Evolutionary conservation across 2,329 filamentous ascomycete species (phyloP), one percentile per base, ranked within the genome.

Genomic region (Stachybotrys chartarum): DNA sequence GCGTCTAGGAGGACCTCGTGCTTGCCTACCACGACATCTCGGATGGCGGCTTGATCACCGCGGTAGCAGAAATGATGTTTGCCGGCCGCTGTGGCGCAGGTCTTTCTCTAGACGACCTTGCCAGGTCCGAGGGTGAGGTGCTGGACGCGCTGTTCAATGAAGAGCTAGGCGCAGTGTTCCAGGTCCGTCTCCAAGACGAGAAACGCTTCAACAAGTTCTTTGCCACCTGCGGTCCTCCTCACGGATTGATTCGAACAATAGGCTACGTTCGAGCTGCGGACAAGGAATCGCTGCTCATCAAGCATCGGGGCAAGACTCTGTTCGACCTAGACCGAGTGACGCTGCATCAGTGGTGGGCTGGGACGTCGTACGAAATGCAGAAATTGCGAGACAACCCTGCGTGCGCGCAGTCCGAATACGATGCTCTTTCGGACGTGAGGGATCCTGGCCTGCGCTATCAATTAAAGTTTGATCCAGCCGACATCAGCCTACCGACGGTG

Each of bases 41-140:
- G 0, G 93, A 97, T 69, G 94, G 93, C 70, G 94, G 94, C 65
- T 77, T 97, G 10, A 83, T 97, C 68, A 94, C 93, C 1, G 92
- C 93, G 6, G 75, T 97, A 39, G 90, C 86, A 3, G 94, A 99
- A 74, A 97, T 97, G 94, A 95, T 96, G 84, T 97, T 97, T 69
- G 93, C 94, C 35, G 94, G 94, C 31, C 88, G 92, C 55, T 95
- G 90, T 65, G 94, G 93, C 58, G 81, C 91, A 32, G 89, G 95
- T 62, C 78, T 97, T 57, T 88, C 90, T 78, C 78, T 97, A 56
- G 92, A 97, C 67, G 82, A 81, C 54, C 78, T 91, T 45, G 74
- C 81, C 31, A 84, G 83, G 57, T 84, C 83, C 30, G 78, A 85
- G 48, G 80, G 80, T 10, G 77, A 85, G 64, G 72, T 95, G 17